Evolutionary conservation across 176 grass and related monocot genomes (phyloP), one percentile per base, ranked within the genome.

Genomic region (Musa acuminata): DNA sequence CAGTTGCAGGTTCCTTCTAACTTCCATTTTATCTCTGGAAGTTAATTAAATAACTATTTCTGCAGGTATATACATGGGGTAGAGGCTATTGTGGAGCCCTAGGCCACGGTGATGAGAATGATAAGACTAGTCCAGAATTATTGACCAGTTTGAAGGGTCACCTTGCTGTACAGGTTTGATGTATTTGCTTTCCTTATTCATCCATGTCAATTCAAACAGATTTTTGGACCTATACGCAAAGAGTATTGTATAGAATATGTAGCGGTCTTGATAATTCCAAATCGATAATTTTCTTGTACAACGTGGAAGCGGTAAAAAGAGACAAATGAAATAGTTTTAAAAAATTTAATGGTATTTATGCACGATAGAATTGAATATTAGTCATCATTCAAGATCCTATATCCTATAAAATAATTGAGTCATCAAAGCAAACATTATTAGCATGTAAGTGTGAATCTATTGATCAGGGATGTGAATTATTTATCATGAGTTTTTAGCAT

Each of bases 41-140:
- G 14, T 9, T 55, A 68, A 25, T 72, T 25, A 66, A 74, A 19
- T 77, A 69, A 82, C 78, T 75, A 66, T 49, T 69, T 43, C 79
- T 85, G 19, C 84, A 99, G 96, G 90, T 91, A 79, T 99, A 99
- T 81, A 99, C 96, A 72, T 99, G 96, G 96, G 96, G 96, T 55
- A 86, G 86, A 87, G 96, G 96, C 63, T 99, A 99, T 82, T 99
- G 96, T 89, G 96, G 96, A 78, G 96, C 96, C 72, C 75, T 99
- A 62, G 96, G 96, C 50, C 96, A 99, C 77, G 96, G 96, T 64
- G 96, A 99, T 72, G 96, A 99, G 79, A 99, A 89, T 77, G 96
- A 99, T 78, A 99, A 93, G 87, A 99, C 91, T 76, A 87, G 75
- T 73, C 96, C 91, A 79, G 96, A 94, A 69, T 71, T 87, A 79